phyloP scores from a whole-genome alignment of 495 filamentous ascomycete species.

The Parathielavia appendiculata region DNA sequence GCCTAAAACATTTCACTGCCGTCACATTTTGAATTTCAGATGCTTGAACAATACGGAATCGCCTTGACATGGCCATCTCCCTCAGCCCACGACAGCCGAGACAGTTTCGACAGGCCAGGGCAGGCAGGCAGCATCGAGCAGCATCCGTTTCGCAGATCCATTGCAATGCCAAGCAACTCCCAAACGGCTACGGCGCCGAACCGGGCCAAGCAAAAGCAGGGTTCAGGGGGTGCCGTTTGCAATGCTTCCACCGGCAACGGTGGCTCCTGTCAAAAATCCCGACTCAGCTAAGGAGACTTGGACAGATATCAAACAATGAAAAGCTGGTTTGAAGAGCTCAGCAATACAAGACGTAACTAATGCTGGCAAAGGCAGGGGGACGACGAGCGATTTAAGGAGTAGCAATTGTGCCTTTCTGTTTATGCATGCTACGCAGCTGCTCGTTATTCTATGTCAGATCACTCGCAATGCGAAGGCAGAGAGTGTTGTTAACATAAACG shows the following conservation, averaged over 20 bases:
- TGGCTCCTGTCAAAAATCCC: background rate
- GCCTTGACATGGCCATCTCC: background rate
- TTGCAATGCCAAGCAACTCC: slow-evolving; percentile 11
- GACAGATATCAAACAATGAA: slow-evolving; percentile 5
- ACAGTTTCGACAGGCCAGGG: background rate
- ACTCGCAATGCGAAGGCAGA: no score
- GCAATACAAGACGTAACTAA: no score
- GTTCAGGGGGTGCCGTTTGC: slow-evolving; percentile 23
- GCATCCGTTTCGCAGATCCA: slow-evolving; percentile 15
- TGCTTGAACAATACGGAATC: no score
- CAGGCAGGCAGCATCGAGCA: background rate
- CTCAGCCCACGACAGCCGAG: background rate
- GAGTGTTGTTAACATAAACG: no score
- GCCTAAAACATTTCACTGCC: no score
- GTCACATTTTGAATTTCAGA: no score
- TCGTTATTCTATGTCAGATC: no score
- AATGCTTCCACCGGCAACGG: background rate
- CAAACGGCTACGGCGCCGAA: slow-evolving; percentile 16
- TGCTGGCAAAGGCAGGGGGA: no score
- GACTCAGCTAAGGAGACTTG: background rate
- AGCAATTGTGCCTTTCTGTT: no score
- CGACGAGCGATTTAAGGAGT: no score
- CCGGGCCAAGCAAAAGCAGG: slow-evolving; percentile 21
- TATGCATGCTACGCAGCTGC: no score
- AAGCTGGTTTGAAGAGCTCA: background rate